phyloP scores from a whole-genome alignment of 768 basidiomycete genomes.

The Vishniacozyma victoriae region DNA sequence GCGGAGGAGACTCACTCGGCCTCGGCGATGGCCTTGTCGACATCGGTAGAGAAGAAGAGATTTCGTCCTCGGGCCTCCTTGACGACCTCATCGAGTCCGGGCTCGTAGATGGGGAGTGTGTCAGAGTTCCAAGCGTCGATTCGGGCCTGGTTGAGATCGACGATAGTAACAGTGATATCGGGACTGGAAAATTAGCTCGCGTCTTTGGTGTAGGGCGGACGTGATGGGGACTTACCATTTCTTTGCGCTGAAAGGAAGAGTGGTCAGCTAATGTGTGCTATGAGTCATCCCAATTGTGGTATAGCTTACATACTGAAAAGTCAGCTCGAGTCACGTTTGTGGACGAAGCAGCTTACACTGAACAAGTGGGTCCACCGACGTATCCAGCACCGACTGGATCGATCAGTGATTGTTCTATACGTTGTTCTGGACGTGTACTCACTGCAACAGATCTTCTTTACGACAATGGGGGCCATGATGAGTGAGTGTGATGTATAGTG shows the following conservation, averaged over 20 bases:
- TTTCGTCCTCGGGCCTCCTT: conserved; percentile 82
- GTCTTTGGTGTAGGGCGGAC: no score
- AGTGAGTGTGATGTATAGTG: not conserved
- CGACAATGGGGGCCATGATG: conserved; percentile 52
- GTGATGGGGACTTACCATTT: conserved; percentile 55
- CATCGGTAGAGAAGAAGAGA: conserved; percentile 93
- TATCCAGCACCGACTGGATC: conserved; percentile 55
- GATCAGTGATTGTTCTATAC: not conserved
- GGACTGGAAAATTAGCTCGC: no score
- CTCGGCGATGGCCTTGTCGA: conserved; percentile 85
- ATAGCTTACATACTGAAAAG: no score
- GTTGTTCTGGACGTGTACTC: conserved; percentile 45
- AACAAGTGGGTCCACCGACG: conserved; percentile 69
- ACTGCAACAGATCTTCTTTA: conserved; percentile 86
- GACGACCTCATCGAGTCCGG: conserved; percentile 88
- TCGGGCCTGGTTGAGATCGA: conserved; percentile 89
- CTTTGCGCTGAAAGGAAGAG: conserved; percentile 52
- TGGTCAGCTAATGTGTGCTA: conserved; percentile 1
- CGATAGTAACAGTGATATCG: conserved; percentile 89
- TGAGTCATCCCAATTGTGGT: no score
- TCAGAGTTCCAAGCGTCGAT: conserved; percentile 91
- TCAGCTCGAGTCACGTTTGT: no score
- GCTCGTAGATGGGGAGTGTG: conserved; percentile 94
- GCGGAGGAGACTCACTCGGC: conserved; percentile 57
- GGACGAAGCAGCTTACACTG: no score